Evolutionary conservation across 208 protist genomes (phyloP).

Genomic region (Naegleria fowleri): DNA sequence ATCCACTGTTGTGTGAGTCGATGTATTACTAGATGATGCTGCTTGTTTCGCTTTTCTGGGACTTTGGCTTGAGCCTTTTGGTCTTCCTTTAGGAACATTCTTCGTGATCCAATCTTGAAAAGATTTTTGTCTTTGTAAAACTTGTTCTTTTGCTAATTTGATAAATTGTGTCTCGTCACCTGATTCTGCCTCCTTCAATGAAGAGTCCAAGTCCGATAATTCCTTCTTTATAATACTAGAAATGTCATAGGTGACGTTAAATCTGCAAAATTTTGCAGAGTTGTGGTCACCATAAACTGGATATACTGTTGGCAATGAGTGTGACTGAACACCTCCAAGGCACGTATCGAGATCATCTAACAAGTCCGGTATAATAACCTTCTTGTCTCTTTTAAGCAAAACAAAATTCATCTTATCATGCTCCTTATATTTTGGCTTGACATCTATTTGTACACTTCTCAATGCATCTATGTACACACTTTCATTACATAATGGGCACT

Average conservation of each 20-base stretch:
- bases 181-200: background rate
- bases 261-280: background rate
- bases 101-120: background rate
- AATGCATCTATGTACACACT: background rate
- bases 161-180: background rate
- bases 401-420: background rate
- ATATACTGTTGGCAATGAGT: background rate
- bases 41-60: background rate
- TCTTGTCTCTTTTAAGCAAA: background rate
- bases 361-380: background rate
- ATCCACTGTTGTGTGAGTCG: background rate
- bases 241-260: slow-evolving; percentile 4
- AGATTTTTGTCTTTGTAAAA: background rate
- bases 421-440: background rate
- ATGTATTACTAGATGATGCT: background rate
- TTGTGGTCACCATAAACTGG: background rate
- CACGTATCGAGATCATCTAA: background rate
- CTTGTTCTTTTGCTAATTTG: background rate
- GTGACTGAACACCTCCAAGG: background rate
- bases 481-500: background rate
- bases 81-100: background rate
- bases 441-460: background rate
- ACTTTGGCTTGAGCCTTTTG: background rate
- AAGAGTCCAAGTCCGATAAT: background rate
- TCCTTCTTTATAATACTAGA: background rate